Base-by-base conservation (phyloP, 2,329 filamentous ascomycete species). In the Sporothrix protearum region DNA sequence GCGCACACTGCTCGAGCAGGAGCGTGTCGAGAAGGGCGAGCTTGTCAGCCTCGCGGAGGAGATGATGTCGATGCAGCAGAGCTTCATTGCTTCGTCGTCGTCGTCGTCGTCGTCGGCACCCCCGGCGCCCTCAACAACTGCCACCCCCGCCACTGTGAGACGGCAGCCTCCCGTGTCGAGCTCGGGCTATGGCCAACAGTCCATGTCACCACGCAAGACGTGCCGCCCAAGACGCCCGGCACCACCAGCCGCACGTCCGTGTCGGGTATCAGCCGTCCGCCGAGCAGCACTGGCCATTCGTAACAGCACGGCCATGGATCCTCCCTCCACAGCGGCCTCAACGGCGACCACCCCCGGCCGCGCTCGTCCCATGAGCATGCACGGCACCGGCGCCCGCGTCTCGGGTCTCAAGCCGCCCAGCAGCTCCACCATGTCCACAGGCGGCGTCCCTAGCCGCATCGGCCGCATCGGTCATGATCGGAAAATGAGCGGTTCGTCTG, bases 11-110 rank as follows among this genome's bases (percentile, higher is more conserved):
- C 84, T 96, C 8, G 89, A 94, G 78, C 84, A 86, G 73, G 92
- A 96, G 81, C 86, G 92, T 7, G 87, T 93, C 25, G 92, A 96
- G 81, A 95, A 96, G 84, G 91, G 92, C 69, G 92, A 95, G 81
- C 84, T 96, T 51, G 92, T 96, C 47, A 87, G 89, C 71, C 86
- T 93, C 5, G 92, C 93, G 0, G 92, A 96, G 79, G 92, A 96
- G 82, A 92, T 96, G 89, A 90, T 96, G 81, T 84, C 85, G 68
- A 89, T 95, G 81, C 74, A 75, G 72, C 85, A 89, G 79, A 85
- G 82, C 76, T 81, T 85, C 12, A 66, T 73, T 4, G 72, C 76
- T 42, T 71, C 73, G 66, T 67, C 67, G 55, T 57, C 73, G 72
- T 53, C 70, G 71, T 22, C 68, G 19, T 39, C 66, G 8, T 33